These are phyloP conservation scores for Didymella pomorum DNA, from an alignment of 2,329 filamentous ascomycete species.

Conservation along the genomic window DNA sequence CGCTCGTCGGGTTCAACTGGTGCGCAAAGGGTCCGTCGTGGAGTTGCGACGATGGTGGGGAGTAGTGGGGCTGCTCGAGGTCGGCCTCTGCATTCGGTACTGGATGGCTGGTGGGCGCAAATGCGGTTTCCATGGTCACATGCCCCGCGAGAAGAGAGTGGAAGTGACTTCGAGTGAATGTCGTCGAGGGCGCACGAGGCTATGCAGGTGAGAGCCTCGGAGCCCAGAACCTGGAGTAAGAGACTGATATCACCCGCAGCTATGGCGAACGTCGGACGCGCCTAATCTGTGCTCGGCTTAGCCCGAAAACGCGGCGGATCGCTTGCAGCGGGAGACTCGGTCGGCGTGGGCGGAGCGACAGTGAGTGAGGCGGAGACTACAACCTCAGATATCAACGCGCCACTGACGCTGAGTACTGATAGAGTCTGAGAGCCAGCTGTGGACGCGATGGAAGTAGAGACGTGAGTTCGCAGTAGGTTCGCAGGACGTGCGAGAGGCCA, in stretches of 20 bases:
- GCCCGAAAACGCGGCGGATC: slow-evolving; percentile 17
- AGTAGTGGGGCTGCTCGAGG: slow-evolving; percentile 37
- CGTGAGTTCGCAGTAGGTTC: not conserved
- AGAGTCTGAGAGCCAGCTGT: not conserved
- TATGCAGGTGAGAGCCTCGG: not conserved
- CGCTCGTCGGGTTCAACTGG: slow-evolving; percentile 24
- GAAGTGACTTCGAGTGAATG: not conserved
- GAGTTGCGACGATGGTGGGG: slow-evolving; percentile 30
- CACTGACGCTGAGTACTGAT: not conserved
- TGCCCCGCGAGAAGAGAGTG: not conserved
- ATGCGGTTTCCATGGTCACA: slow-evolving; percentile 28
- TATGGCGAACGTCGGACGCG: slow-evolving; percentile 16
- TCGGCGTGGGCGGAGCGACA: not conserved
- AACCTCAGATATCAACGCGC: too few relatives aligned
- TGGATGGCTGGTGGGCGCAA: slow-evolving; percentile 35
- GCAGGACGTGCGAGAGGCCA: not conserved
- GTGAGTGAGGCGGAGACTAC: too few relatives aligned
- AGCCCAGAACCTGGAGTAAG: slow-evolving; percentile 23
- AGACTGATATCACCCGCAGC: slow-evolving; percentile 28
- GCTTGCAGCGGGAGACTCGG: not conserved
- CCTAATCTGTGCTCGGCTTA: slow-evolving; percentile 34
- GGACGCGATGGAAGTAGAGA: not conserved
- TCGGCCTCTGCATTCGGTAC: slow-evolving; percentile 26
- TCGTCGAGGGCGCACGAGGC: not conserved
- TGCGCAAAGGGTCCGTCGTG: slow-evolving; percentile 14